phyloP scores from a whole-genome alignment of 2,329 filamentous ascomycete species.

The Arthroderma uncinatum region DNA sequence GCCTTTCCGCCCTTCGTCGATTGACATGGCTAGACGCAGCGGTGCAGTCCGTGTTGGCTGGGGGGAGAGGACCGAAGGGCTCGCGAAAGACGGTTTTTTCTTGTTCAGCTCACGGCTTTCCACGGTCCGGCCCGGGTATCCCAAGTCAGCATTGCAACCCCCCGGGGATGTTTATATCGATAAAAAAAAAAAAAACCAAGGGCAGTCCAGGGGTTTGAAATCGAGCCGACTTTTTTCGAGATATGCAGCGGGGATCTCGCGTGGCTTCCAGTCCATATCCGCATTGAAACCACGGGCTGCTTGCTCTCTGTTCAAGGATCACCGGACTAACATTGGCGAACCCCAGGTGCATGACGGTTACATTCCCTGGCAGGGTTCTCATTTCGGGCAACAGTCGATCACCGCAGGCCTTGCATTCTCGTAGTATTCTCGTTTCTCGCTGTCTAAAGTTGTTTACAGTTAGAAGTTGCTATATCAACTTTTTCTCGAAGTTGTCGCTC shows the following conservation, averaged over 20 bases:
- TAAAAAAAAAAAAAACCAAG: not conserved
- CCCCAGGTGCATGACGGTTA: too few relatives aligned
- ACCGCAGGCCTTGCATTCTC: too few relatives aligned
- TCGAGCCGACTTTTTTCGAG: not conserved
- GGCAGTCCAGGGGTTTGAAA: not conserved
- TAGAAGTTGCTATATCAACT: not conserved
- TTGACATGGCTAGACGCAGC: not conserved
- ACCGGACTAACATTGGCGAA: not conserved
- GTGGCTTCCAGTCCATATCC: not conserved
- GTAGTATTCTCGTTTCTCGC: too few relatives aligned
- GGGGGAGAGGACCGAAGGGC: not conserved
- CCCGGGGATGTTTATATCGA: not conserved
- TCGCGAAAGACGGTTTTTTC: not conserved
- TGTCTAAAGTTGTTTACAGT: too few relatives aligned
- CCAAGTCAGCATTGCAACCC: not conserved
- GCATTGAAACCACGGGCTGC: not conserved
- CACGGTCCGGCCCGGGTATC: conserved; percentile 1
- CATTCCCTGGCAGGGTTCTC: not conserved
- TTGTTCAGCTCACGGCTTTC: not conserved
- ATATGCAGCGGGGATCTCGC: not conserved
- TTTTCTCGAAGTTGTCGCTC: not conserved
- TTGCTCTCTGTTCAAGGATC: not conserved
- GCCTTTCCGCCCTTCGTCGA: not conserved
- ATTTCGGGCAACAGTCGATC: not conserved
- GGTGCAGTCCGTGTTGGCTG: not conserved